Evolutionary conservation across 805 yeast genomes (phyloP).

Genomic region (Kluyveromyces dobzhanskii): DNA sequence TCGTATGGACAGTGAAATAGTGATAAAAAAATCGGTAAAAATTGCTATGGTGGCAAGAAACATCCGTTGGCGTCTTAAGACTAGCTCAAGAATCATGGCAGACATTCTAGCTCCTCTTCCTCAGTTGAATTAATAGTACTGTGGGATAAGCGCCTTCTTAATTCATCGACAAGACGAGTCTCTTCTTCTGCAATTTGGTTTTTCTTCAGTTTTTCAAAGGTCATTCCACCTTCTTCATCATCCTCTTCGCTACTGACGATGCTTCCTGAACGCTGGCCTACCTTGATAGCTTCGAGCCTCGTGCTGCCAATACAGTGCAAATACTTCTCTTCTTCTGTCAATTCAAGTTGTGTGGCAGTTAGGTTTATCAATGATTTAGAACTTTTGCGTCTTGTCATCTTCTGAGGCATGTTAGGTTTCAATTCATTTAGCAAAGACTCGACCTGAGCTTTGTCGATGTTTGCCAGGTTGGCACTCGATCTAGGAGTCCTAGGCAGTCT

Average conservation of each 20-base stretch:
- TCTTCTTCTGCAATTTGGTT: constrained; percentile 2
- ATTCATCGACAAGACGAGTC: constrained; percentile 1
- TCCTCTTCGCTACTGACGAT: constrained; percentile 3
- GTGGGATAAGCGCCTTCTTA: constrained; percentile 2
- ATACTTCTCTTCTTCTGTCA: constrained; percentile 51
- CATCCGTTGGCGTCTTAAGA: no score
- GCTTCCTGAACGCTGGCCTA: background rate
- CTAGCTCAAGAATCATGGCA: background rate
- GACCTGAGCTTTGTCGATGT: constrained; percentile 9
- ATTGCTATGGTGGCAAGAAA: no score
- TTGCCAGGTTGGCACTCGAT: constrained; percentile 12
- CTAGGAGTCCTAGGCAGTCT: constrained; percentile 24
- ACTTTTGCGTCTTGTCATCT: constrained; percentile 56
- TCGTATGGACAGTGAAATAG: no score
- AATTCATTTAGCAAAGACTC: constrained; percentile 7
- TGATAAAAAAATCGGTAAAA: no score
- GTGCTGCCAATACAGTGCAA: constrained; percentile 18
- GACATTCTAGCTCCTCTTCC: constrained; percentile 6
- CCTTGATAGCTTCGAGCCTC: background rate
- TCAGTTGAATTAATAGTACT: constrained; percentile 1
- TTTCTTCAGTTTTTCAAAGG: constrained; percentile 1
- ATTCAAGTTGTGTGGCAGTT: constrained; percentile 58
- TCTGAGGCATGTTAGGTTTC: constrained; percentile 33
- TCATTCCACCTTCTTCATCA: constrained; percentile 2
- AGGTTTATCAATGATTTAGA: constrained; percentile 65